phyloP scores from a whole-genome alignment of 225 moss, liverwort and hornwort genomes.

The Pleurozium schreberi region DNA sequence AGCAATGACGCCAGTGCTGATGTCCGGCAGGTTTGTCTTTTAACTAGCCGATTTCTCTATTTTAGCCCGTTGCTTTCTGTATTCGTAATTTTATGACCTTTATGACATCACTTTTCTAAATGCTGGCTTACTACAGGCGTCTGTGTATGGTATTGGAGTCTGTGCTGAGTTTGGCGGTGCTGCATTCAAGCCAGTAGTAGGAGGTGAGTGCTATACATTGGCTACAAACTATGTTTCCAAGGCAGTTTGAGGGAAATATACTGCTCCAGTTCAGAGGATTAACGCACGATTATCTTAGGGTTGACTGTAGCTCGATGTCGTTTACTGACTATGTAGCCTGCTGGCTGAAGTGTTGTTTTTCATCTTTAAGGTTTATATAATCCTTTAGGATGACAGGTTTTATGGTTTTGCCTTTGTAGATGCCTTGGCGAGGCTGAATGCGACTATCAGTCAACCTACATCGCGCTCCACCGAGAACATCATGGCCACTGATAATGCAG shows the following conservation, averaged over 20 bases:
- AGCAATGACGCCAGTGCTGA: constrained; percentile 75
- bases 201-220: constrained; percentile 32
- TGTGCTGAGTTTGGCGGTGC: constrained; percentile 92
- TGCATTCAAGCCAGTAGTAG: constrained; percentile 73
- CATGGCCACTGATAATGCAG: constrained; percentile 98
- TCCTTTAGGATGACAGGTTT: not conserved
- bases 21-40: constrained; percentile 73
- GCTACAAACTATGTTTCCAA: not conserved
- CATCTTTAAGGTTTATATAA: not conserved
- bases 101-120: not conserved
- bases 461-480: constrained; percentile 65
- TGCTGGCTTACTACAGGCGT: constrained; percentile 47
- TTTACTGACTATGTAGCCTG: not conserved
- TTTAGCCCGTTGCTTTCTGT: not conserved
- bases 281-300: not conserved
- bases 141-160: constrained; percentile 96
- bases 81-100: not conserved
- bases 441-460: constrained; percentile 61
- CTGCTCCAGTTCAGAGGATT: not conserved
- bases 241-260: not conserved
- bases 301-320: not conserved
- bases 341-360: not conserved
- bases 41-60: not conserved
- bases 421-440: constrained; percentile 72
- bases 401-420: constrained; percentile 28